Base-by-base conservation (phyloP, 2,329 filamentous ascomycete genomes). In the Elsinoe fawcettii region DNA sequence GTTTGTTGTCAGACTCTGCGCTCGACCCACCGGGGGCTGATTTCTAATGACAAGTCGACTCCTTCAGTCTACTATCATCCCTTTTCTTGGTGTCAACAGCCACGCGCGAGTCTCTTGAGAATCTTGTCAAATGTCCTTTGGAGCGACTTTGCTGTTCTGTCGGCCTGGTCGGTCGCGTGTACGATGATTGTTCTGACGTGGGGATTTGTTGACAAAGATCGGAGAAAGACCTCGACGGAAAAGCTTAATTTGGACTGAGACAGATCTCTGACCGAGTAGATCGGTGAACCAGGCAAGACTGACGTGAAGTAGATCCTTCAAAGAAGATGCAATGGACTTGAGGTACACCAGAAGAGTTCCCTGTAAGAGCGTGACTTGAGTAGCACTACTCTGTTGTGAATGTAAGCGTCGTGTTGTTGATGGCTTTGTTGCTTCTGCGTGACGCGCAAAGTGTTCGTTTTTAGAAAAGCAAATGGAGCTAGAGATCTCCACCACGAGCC, bases 121-220 rank as follows among this genome's bases (percentile, higher is more conserved):
- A 7, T 3, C 30, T 49, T 30, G 44, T 49, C 4, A 6, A 14
- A 3, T 49, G 7, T 49, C n/a, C 23, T 49, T 8, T 37, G 9
- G 34, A 5, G 9, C 34, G 34, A 37, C 5, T 5, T 12, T 37
- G 34, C 34, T n/a, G 4, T 37, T n/a, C 9, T 37, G 34, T 37
- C 34, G 34, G 34, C 34, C 34, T 37, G 34, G 9, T 37, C 5
- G 53, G 41, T 56, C 54, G 54, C 54, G 54, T 56, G 54, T 56
- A 20, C 47, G 54, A 49, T 46, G 54, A 47, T 39, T 32, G 39
- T 47, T 12, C 22, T 41, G 54, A 41, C 25, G 54, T 56, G 54
- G 54, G 53, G 54, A 46, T 46, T 56, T 56, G 54, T 56, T 56
- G 54, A 56, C 54, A 56, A 37, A 56, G 39, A 47, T 47, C 25